These are phyloP conservation scores for Plasmodium blacklocki DNA, from an alignment of 169 alveolate species.

Conservation along the genomic window DNA sequence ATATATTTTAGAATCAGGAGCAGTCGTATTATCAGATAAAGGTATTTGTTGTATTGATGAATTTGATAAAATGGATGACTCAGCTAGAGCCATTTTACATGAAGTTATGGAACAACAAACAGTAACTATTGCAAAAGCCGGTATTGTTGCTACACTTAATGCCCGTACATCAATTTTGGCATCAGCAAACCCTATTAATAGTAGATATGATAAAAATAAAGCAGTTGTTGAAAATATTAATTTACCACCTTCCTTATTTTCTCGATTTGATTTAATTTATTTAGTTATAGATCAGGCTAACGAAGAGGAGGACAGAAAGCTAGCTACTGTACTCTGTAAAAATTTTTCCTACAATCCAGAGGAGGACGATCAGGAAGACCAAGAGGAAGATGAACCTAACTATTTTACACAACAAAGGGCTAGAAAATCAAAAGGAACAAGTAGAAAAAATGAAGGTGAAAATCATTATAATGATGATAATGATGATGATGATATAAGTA, in stretches of 20 bases:
- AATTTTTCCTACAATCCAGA: constrained; percentile 80
- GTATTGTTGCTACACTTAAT: constrained; percentile 93
- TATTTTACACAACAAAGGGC: constrained; percentile 78
- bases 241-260: constrained; percentile 97
- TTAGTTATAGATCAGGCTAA: constrained; percentile 91
- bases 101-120: constrained; percentile 99
- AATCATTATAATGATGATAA: constrained; percentile 31
- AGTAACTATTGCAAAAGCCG: constrained; percentile 99
- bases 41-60: constrained; percentile 99
- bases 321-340: constrained; percentile 81
- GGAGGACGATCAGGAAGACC: constrained; percentile 72
- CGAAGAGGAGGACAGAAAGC: constrained; percentile 89
- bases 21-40: constrained; percentile 97
- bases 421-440: constrained; percentile 45
- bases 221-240: constrained; percentile 98
- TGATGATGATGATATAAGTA: constrained; percentile 16
- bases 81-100: constrained; percentile 97
- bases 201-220: constrained; percentile 96
- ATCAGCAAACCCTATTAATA: constrained; percentile 98
- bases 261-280: constrained; percentile 96
- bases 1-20: constrained; percentile 98
- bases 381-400: constrained; percentile 38
- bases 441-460: constrained; percentile 41
- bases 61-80: constrained; percentile 99
- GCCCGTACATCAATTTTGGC: constrained; percentile 99